Base-by-base conservation (phyloP, 1,139 yeast species). In the Saccharomyces hybrid region DNA sequence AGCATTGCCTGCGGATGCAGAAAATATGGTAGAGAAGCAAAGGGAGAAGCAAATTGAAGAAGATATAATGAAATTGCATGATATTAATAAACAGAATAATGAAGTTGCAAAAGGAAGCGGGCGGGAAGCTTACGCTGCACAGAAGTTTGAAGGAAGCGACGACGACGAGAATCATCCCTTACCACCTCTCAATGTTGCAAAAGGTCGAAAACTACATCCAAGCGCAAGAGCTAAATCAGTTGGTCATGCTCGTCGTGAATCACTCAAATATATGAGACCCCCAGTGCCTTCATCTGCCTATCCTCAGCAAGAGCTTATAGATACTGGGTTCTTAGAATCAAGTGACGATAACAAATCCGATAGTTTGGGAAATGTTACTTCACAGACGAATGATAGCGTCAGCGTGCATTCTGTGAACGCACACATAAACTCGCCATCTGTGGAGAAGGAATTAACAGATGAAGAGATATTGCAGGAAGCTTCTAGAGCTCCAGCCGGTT, bases 171-270 rank as follows among this genome's bases (percentile, higher is more conserved):
- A 58, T 47, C 56, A 57, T 50, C 62, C 64, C 16, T 51, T 61
- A 20, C 59, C 59, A 25, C 54, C 54, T 16, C 52, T 58, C 42
- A 32, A 48, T 16, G 49, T 57, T 6, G 54, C 63, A 3, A 67
- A 68, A 46, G 61, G 61, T 20, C 69, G 68, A 49, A 75, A 73
- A 57, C 73, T 78, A 63, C 95, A 87, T 69, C 95, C 95, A 23
- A 82, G 89, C 8, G 95, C 95, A 0, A 79, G 96, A 63, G 95
- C 96, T 4, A 87, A 86, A 66, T 86, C 95, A 13, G 82, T 88
- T 57, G 95, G 96, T 14, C 91, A 87, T 66, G 78, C 80, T 27
- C 78, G 88, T 60, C 83, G 81, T 64, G 83, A 82, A 53, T 76
- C 84, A 2, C 73, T 78, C 61, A 73, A 72, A 53, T 64, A 60